Base-by-base conservation (phyloP, 1,284 basidiomycete genomes). In the Kalmanozyma brasiliensis region DNA sequence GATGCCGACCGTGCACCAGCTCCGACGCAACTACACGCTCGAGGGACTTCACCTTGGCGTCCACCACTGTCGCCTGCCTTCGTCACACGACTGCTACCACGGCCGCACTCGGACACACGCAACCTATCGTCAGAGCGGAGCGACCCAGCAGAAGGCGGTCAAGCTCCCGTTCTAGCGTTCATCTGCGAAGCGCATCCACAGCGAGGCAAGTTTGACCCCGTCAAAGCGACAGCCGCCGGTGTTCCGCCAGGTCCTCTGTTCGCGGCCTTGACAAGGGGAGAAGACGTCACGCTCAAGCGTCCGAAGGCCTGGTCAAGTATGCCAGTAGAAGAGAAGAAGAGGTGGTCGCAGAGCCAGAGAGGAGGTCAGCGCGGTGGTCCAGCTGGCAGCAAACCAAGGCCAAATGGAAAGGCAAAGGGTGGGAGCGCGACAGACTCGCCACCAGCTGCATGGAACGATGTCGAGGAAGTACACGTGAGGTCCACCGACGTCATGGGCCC, bases 151-250 rank as follows among this genome's bases (percentile, higher is more conserved):
- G 48, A 47, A 17, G 43, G 48, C 9, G 56, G 46, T 8, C 68
- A 68, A 20, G 65, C 76, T 1, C 64, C 73, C 9, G 67, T 78
- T 0, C 37, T 79, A 1, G 83, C 84, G 20, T 96, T 94, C 80
- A 85, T 94, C 22, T 82, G 90, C 37, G 86, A 91, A 44, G 92
- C 92, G 0, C 91, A 93, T 0, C 85, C 85, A 3, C 85, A 89
- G 34, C 88, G 92, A 3, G 94, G 94, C n/a, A 93, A 91, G 82
- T 95, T 98, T 77, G 87, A 95, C 66, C 88, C 83, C 0, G 83
- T 83, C 55, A 89, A 87, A 66, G 92, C 93, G 0, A 78, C 85
- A 7, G 86, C 84, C 30, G 84, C 93, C 1, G 89, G 90, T 9
- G 84, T 98, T 3, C 85, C 87, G 2, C 84, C 84, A 2, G 91